Evolutionary conservation across 345 rosid species (phyloP).

Genomic region (Euclidium syriacum): DNA sequence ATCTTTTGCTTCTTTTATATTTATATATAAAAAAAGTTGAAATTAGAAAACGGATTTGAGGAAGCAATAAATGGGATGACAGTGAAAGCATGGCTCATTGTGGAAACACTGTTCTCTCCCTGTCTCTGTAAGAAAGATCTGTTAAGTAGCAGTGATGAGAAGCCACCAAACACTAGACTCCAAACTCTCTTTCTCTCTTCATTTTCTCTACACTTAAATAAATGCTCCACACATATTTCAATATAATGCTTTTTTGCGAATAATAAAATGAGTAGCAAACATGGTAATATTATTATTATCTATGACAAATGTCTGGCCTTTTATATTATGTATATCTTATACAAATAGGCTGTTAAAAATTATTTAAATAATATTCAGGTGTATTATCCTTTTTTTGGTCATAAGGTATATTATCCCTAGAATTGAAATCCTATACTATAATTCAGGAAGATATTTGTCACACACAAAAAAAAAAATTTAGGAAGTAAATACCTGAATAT

Average conservation of each 20-base stretch:
- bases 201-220: constrained; percentile 29
- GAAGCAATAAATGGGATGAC: constrained; percentile 30
- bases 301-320: too few relatives aligned
- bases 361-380: too few relatives aligned
- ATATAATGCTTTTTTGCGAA: too few relatives aligned
- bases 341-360: too few relatives aligned
- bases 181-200: constrained; percentile 17
- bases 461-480: too few relatives aligned
- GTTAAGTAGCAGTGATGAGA: constrained; percentile 36
- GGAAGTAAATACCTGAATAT: neutral
- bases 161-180: constrained; percentile 36
- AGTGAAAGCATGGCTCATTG: constrained; percentile 37
- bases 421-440: too few relatives aligned
- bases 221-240: constrained; percentile 16
- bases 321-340: too few relatives aligned
- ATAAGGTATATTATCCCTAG: too few relatives aligned
- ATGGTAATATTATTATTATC: too few relatives aligned
- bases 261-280: too few relatives aligned
- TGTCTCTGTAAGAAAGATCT: constrained; percentile 35
- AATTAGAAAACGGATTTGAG: constrained; percentile 15
- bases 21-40: neutral
- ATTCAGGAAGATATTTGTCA: too few relatives aligned
- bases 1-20: neutral
- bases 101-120: constrained; percentile 34
- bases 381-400: too few relatives aligned